Evolutionary conservation across 1,139 yeast genomes (phyloP).

Genomic region (Lodderomyces orthopsilosis): DNA sequence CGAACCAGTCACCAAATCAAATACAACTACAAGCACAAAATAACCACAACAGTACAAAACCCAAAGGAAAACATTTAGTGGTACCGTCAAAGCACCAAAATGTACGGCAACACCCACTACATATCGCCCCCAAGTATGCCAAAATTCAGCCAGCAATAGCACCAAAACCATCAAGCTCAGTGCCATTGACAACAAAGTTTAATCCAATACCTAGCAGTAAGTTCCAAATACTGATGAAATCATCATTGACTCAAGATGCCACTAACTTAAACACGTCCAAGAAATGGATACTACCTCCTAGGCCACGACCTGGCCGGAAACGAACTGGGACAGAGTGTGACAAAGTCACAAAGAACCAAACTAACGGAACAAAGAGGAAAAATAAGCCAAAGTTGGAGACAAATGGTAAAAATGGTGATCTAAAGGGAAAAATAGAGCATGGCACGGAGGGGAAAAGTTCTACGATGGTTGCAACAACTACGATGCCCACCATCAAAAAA

Average conservation of each 20-base stretch:
- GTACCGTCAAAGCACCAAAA: slow-evolving; percentile 4
- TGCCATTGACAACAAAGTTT: slow-evolving; percentile 17
- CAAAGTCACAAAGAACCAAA: slow-evolving; percentile 2
- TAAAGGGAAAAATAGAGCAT: background rate
- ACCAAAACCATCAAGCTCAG: slow-evolving; percentile 32
- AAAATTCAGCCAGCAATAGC: slow-evolving; percentile 45
- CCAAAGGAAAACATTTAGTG: background rate
- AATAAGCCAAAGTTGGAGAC: slow-evolving; percentile 7
- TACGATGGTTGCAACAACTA: background rate
- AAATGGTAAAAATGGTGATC: background rate
- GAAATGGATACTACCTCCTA: slow-evolving; percentile 63
- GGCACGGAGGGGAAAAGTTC: background rate
- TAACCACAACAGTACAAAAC: slow-evolving; percentile 2
- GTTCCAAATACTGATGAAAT: slow-evolving; percentile 13
- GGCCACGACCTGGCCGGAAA: slow-evolving; percentile 62
- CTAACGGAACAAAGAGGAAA: slow-evolving; percentile 12
- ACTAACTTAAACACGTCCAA: slow-evolving; percentile 48
- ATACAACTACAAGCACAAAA: background rate
- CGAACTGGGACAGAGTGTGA: slow-evolving; percentile 25
- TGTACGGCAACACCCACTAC: slow-evolving; percentile 7
- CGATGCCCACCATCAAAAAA: background rate
- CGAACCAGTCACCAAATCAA: slow-evolving; percentile 2
- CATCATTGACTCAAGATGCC: slow-evolving; percentile 13
- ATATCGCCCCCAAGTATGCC: slow-evolving; percentile 25
- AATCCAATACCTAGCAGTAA: slow-evolving; percentile 16